phyloP scores from a whole-genome alignment of 768 basidiomycete species.

The Suillus spraguei region DNA sequence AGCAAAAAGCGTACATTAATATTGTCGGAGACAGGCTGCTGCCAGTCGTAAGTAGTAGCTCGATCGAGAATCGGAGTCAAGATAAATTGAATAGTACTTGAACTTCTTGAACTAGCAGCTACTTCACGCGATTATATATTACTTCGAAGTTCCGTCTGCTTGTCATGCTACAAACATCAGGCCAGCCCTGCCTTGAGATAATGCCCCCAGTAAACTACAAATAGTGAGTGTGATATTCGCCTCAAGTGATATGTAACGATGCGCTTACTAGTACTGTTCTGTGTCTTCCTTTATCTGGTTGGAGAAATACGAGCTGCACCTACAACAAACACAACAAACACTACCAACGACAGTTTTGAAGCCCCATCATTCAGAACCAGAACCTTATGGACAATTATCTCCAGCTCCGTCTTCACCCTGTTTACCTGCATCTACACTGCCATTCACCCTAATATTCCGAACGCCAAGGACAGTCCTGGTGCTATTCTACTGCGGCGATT shows the following conservation, averaged over 20 bases:
- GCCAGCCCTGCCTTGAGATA: not conserved
- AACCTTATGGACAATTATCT: conserved; percentile 21
- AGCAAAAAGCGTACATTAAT: too few relatives aligned
- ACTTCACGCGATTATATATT: too few relatives aligned
- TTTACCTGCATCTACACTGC: conserved; percentile 29
- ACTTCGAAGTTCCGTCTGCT: too few relatives aligned
- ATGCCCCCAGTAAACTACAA: too few relatives aligned
- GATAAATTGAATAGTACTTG: too few relatives aligned
- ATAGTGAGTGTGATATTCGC: not conserved
- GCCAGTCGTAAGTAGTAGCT: too few relatives aligned
- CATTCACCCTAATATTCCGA: conserved; percentile 30
- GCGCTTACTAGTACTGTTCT: conserved; percentile 12
- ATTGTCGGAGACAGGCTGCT: too few relatives aligned
- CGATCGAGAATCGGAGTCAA: too few relatives aligned
- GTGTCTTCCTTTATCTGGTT: conserved; percentile 9
- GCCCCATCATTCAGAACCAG: not conserved
- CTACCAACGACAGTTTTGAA: not conserved
- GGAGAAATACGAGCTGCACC: not conserved
- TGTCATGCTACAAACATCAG: too few relatives aligned
- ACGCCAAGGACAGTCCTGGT: not conserved
- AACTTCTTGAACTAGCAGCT: too few relatives aligned
- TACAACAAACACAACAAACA: not conserved
- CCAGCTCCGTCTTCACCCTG: conserved; percentile 27
- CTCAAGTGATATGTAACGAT: not conserved
- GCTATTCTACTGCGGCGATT: not conserved